phyloP scores from a whole-genome alignment of 352 stramenopile genomes.

The Phytophthora citricola region DNA sequence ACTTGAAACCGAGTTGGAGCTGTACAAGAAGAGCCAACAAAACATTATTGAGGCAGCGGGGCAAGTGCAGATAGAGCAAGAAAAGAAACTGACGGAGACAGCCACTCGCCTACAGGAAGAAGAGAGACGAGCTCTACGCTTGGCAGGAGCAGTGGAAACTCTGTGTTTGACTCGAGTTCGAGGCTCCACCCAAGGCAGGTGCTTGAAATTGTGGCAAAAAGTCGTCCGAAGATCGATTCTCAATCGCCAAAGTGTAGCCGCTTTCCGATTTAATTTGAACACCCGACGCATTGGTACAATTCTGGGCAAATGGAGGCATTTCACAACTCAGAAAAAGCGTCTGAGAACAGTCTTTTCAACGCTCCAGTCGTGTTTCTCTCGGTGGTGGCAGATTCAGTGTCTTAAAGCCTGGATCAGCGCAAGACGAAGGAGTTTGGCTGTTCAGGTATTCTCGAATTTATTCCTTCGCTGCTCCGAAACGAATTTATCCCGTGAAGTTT shows the following conservation, averaged over 20 bases:
- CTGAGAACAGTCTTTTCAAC: constrained; percentile 13
- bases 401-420: constrained; percentile 33
- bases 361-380: constrained; percentile 12
- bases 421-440: constrained; percentile 12
- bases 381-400: constrained; percentile 20
- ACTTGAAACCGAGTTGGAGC: constrained; percentile 22
- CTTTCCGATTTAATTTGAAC: constrained; percentile 8
- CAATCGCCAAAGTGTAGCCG: constrained; percentile 1
- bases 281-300: constrained; percentile 7
- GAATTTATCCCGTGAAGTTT: constrained; percentile 6
- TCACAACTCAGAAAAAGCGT: constrained; percentile 16
- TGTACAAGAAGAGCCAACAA: constrained; percentile 14
- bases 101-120: constrained; percentile 13
- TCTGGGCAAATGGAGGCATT: constrained; percentile 15
- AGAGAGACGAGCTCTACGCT: constrained; percentile 22
- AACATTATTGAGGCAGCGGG: constrained; percentile 9
- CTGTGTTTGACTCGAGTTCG: constrained; percentile 21
- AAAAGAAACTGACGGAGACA: constrained; percentile 11
- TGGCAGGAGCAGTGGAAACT: constrained; percentile 12
- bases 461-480: constrained; percentile 19
- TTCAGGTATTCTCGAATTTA: constrained; percentile 31
- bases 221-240: constrained; percentile 5
- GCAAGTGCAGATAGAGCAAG: constrained; percentile 14
- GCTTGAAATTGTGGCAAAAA: constrained; percentile 30
- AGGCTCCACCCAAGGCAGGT: not conserved